Conservation (phyloP, 257 asterid genomes). For the Fraxinus excelsior region DNA sequence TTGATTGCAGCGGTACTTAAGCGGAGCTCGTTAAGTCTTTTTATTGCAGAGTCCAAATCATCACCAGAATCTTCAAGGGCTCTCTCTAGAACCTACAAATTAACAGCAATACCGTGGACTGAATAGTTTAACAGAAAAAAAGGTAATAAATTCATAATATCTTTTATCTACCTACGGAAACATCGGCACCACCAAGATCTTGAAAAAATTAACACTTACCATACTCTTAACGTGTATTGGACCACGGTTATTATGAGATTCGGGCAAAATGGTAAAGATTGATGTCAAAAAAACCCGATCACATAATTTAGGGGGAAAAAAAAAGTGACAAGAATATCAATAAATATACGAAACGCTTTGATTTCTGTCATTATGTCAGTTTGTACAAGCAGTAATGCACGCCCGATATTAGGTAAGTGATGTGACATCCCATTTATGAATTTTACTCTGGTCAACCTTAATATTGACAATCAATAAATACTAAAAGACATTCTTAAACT, state of each 20-base stretch:
- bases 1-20: conserved; percentile 55
- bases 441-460: conserved; percentile 16
- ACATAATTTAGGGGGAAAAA: neutral
- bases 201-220: conserved; percentile 19
- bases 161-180: neutral
- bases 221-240: conserved; percentile 10
- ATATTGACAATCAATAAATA: neutral
- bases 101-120: conserved; percentile 29
- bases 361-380: neutral
- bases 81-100: conserved; percentile 68
- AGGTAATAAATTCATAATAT: conserved; percentile 7
- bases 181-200: neutral
- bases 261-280: neutral
- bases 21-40: conserved; percentile 72
- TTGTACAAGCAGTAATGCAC: neutral
- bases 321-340: neutral
- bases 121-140: conserved; percentile 22
- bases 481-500: neutral
- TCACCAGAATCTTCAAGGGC: conserved; percentile 73
- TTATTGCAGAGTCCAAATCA: conserved; percentile 85
- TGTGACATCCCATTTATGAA: neutral
- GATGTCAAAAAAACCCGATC: conserved; percentile 6
- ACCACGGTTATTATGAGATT: neutral
- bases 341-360: neutral
- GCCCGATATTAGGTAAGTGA: conserved; percentile 14